Evolutionary conservation across 495 filamentous ascomycete genomes (phyloP).

Genomic region (Penicillium tannophilum): DNA sequence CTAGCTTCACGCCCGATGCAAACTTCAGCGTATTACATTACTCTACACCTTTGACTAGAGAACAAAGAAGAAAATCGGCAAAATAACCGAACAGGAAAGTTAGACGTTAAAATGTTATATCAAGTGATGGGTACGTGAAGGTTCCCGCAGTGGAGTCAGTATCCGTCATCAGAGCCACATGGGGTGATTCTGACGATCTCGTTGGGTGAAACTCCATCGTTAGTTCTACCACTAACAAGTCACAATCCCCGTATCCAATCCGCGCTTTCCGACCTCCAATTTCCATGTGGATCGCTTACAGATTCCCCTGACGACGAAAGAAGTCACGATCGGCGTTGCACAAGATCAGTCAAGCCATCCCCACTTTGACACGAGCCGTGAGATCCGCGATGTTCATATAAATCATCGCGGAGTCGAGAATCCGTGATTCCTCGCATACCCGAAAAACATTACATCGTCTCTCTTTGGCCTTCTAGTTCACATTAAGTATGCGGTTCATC

Average conservation of each 20-base stretch:
- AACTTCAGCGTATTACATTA: no score
- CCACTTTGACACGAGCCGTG: not conserved
- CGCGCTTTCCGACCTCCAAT: not conserved
- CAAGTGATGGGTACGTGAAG: not conserved
- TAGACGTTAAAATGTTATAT: not conserved
- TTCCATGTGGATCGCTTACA: not conserved
- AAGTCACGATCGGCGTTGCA: constrained; percentile 4
- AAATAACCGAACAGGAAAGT: no score
- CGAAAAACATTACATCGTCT: not conserved
- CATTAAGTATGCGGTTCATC: constrained; percentile 10
- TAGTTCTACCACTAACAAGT: no score
- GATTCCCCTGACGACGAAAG: not conserved
- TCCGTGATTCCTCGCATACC: not conserved
- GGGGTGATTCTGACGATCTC: not conserved
- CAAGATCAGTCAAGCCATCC: not conserved
- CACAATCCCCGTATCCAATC: not conserved
- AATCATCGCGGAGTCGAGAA: not conserved
- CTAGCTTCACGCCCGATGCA: no score
- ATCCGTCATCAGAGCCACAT: not conserved
- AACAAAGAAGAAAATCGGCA: no score
- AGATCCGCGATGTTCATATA: constrained; percentile 2
- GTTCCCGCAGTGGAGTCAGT: no score
- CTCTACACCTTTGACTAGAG: no score
- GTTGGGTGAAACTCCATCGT: not conserved
- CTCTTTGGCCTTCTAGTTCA: not conserved